Evolutionary conservation across 148 eudicot species (phyloP).

Genomic region (Rhododendron molle): DNA sequence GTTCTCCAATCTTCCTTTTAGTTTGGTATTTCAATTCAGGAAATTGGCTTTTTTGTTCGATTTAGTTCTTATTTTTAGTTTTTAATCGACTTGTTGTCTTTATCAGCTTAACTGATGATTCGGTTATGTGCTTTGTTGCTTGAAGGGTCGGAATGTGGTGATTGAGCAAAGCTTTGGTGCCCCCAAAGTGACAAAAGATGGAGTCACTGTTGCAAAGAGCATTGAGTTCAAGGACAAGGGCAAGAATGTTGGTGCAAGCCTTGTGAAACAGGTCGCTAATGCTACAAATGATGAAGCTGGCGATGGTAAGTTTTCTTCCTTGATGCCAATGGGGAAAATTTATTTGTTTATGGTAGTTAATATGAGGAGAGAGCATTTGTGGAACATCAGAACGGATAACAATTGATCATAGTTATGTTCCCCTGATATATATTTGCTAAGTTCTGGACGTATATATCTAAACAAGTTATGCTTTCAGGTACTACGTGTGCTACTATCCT

Average conservation of each 20-base stretch:
- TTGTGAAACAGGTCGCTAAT: slow-evolving; percentile 60
- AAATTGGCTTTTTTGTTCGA: neutral
- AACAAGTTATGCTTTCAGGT: slow-evolving; percentile 23
- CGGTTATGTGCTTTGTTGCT: neutral
- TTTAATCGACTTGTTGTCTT: neutral
- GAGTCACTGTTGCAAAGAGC: slow-evolving; percentile 63
- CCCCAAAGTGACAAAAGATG: slow-evolving; percentile 63
- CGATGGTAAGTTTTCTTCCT: slow-evolving; percentile 36
- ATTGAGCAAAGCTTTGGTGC: slow-evolving; percentile 65
- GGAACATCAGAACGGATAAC: neutral
- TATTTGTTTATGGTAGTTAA: neutral
- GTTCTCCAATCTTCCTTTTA: neutral
- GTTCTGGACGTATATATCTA: neutral
- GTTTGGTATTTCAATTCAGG: neutral
- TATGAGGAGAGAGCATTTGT: neutral
- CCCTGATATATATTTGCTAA: neutral
- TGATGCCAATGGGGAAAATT: neutral
- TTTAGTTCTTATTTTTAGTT: neutral
- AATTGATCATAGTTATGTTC: neutral
- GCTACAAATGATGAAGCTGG: slow-evolving; percentile 65
- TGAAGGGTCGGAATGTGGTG: slow-evolving; percentile 54
- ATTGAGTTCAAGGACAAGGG: slow-evolving; percentile 56
- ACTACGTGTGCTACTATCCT: slow-evolving; percentile 62
- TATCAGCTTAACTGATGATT: neutral
- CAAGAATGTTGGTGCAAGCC: slow-evolving; percentile 57